Base-by-base conservation (phyloP, 371 early-diverging fungal genomes). In the Mortierella sp. region DNA sequence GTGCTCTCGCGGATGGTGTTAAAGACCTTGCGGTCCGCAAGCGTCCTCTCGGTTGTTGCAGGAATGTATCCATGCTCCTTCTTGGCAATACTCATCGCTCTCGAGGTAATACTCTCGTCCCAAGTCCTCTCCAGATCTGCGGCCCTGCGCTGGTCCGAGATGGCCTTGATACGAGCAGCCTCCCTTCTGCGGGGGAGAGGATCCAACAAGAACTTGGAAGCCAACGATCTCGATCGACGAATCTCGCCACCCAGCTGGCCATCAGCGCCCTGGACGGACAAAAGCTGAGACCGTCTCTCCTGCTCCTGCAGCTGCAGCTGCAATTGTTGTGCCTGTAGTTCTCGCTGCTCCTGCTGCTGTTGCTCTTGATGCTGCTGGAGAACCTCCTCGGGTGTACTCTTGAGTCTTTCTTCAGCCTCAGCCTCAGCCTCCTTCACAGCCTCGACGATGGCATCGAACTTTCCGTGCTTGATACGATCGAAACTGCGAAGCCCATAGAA, bases 401-500 rank as follows among this genome's bases (percentile, higher is more conserved):
- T 31, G 58, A 34, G 67, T 29, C 22, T 48, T 41, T 37, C 55
- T 24, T 76, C 47, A 0, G 40, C 45, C 31, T 76, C 47, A 0
- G 40, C 45, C 45, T 79, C 76, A 16, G 77, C 55, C 4, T 76
- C 65, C 64, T 69, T 64, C 24, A 74, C 80, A 11, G 79, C 72
- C 45, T 79, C 84, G 4, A 70, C 79, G 44, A 79, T 83, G 8
- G 77, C 74, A 44, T 79, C 74, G n/a, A 79, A 79, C 41, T 79
- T 79, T 48, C 79, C 79, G 64, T 79, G 74, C 61, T 73, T 79
- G 71, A 91, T 88, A 52, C 88, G 89, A 53, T 94, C 96, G 79
- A 91, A 93, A 66, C 89, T 93, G 70, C 96, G 89, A 48, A 96
- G 88, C 53, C 92, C 91, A 75, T 86, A 96, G 90, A 96, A 95